Evolutionary conservation across 805 yeast genomes (phyloP).

Genomic region (Cyberlindnera maclurae): DNA sequence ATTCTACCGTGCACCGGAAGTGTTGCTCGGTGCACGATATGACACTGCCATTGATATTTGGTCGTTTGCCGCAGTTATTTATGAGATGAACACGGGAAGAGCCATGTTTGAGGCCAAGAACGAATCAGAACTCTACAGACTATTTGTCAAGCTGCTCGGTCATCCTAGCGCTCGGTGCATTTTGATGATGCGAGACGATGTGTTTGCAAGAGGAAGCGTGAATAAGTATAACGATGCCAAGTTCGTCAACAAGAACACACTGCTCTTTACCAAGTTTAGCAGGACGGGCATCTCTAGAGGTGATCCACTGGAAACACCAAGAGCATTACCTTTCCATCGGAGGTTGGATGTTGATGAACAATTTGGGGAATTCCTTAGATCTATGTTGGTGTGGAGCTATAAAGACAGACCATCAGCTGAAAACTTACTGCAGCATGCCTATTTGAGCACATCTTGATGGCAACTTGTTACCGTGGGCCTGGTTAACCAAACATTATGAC

Average conservation of each 20-base stretch:
- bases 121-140: constrained; percentile 69
- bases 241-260: constrained; percentile 22
- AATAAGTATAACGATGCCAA: constrained; percentile 13
- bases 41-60: constrained; percentile 83
- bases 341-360: constrained; percentile 8
- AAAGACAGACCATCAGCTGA: constrained; percentile 45
- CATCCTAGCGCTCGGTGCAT: constrained; percentile 52
- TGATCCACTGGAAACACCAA: constrained; percentile 4
- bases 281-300: constrained; percentile 22
- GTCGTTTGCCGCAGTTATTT: constrained; percentile 86
- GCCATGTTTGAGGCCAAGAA: constrained; percentile 82
- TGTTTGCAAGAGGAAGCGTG: constrained; percentile 31
- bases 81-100: constrained; percentile 82
- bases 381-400: constrained; percentile 40
- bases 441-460: constrained; percentile 18
- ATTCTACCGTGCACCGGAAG: constrained; percentile 76
- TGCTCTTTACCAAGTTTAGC: constrained; percentile 32
- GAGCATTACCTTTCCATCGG: constrained; percentile 14
- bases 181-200: constrained; percentile 30
- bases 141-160: constrained; percentile 77
- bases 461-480: no score
- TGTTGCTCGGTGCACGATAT: constrained; percentile 60
- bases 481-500: no score
- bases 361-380: constrained; percentile 24
- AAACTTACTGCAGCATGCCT: constrained; percentile 47